Percentiles rank a stretch among this genome's conserved stretches.
Evolutionary conservation across 768 basidiomycete genomes (phyloP).

Genomic region (Boletus sensibilis): DNA sequence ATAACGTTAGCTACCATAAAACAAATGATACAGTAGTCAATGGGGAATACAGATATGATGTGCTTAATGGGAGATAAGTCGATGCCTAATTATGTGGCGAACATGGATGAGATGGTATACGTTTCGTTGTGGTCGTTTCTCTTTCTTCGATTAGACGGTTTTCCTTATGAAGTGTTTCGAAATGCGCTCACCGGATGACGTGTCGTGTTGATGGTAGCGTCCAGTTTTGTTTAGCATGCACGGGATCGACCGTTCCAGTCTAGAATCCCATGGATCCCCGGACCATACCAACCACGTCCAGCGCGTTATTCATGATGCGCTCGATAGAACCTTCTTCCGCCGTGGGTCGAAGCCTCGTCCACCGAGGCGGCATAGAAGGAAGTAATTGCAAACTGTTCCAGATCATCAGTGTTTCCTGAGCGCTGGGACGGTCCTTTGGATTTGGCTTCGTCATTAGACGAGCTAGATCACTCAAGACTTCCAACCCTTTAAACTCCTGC

Average conservation of each 20-base stretch:
- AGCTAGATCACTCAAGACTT: not conserved
- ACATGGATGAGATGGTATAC: not conserved
- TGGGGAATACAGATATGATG: not conserved
- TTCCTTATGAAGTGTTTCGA: not conserved
- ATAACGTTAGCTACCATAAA: not conserved
- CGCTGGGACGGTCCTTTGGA: slow-evolving; percentile 4
- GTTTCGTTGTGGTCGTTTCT: not conserved
- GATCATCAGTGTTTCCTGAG: not conserved
- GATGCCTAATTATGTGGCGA: not conserved
- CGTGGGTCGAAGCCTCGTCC: slow-evolving; percentile 7
- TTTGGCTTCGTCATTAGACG: slow-evolving; percentile 5
- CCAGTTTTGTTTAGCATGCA: not conserved
- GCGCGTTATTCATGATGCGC: slow-evolving; percentile 14
- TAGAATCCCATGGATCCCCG: slow-evolving; percentile 7
- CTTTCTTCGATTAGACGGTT: no score
- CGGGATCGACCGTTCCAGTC: not conserved
- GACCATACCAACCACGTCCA: slow-evolving; percentile 14
- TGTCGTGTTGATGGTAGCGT: not conserved
- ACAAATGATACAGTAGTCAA: not conserved
- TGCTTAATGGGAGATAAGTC: not conserved
- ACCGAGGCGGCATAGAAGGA: not conserved
- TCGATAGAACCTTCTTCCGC: slow-evolving; percentile 12
- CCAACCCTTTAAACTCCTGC: slow-evolving; percentile 11
- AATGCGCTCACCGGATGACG: no score
- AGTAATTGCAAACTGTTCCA: slow-evolving; percentile 9